A percentile compares a stretch with the other conserved stretches of the same genome.
Conservation (phyloP, 2,329 filamentous ascomycete genomes). For the Pleomassaria siparia region DNA sequence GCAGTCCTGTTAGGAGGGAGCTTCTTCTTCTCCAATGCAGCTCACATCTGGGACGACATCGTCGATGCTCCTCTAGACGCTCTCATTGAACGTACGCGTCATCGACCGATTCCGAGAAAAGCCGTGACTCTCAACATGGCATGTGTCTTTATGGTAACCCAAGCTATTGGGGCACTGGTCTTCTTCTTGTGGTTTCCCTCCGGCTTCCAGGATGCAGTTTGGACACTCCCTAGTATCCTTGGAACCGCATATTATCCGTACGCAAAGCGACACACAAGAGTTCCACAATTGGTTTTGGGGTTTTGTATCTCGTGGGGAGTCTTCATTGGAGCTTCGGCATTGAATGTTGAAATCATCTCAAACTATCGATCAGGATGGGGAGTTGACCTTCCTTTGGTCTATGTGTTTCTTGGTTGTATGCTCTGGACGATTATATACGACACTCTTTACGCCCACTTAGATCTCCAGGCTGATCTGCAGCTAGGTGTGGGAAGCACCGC, state of each 20-base stretch:
- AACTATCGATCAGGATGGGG: too few relatives aligned
- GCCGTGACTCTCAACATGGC: conserved; percentile 48
- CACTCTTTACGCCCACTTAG: conserved; percentile 40
- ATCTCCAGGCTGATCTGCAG: conserved; percentile 38
- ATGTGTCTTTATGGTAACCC: conserved; percentile 42
- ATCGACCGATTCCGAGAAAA: conserved; percentile 41
- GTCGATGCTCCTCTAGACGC: conserved; percentile 58
- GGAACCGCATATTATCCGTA: conserved; percentile 53
- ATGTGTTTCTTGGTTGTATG: neutral
- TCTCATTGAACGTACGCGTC: conserved; percentile 29
- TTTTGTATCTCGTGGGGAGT: conserved; percentile 21
- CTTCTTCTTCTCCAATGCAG: conserved; percentile 24
- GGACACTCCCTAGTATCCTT: conserved; percentile 41
- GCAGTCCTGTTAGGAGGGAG: conserved; percentile 35
- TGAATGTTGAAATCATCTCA: neutral
- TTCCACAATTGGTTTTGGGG: conserved; percentile 55
- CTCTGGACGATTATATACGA: conserved; percentile 40
- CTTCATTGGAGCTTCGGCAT: conserved; percentile 1
- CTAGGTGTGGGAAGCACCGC: conserved; percentile 25
- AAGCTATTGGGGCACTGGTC: conserved; percentile 12
- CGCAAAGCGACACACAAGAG: conserved; percentile 56
- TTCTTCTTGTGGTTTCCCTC: conserved; percentile 26
- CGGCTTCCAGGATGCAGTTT: conserved; percentile 24
- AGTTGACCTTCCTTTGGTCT: too few relatives aligned
- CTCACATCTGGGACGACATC: conserved; percentile 60